Evolutionary conservation across 495 filamentous ascomycete genomes (phyloP).

Genomic region (Glonium stellatum): DNA sequence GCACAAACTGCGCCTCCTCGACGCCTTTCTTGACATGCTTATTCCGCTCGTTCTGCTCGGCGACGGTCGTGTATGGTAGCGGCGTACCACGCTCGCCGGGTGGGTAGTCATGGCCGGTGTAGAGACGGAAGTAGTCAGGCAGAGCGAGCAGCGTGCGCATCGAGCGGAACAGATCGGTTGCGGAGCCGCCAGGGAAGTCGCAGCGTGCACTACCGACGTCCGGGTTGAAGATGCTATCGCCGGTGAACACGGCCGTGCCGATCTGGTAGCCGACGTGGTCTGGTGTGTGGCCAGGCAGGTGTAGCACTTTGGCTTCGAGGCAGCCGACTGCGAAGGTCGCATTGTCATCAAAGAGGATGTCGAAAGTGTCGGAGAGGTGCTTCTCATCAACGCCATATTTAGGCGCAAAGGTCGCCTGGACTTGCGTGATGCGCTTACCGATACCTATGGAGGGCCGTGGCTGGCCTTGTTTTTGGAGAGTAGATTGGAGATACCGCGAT

Average conservation of each 20-base stretch:
- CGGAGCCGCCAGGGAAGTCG: conserved; percentile 54
- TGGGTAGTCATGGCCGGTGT: conserved; percentile 44
- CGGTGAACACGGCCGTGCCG: conserved; percentile 55
- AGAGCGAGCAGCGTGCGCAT: conserved; percentile 43
- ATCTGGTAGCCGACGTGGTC: conserved; percentile 56
- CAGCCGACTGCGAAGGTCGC: conserved; percentile 46
- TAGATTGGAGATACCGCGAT: conserved; percentile 46
- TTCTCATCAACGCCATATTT: conserved; percentile 41
- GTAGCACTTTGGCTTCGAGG: conserved; percentile 42
- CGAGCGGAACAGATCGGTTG: conserved; percentile 42
- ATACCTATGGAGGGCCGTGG: conserved; percentile 44
- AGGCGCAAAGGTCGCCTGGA: conserved; percentile 45
- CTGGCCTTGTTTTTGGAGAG: conserved; percentile 31
- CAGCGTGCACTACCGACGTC: conserved; percentile 55
- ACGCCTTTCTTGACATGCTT: conserved; percentile 45
- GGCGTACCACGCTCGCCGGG: conserved; percentile 30
- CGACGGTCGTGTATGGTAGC: conserved; percentile 43
- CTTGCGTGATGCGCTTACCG: conserved; percentile 47
- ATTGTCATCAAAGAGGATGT: conserved; percentile 48
- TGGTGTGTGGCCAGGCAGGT: conserved; percentile 56
- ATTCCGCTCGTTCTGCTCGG: conserved; percentile 45
- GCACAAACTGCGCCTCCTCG: conserved; percentile 44
- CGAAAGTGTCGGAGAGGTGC: conserved; percentile 45
- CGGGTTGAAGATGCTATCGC: conserved; percentile 54
- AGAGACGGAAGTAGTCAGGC: conserved; percentile 38